Conservation (phyloP, 164 flowering plant species). For the Chimonanthus praecox region DNA sequence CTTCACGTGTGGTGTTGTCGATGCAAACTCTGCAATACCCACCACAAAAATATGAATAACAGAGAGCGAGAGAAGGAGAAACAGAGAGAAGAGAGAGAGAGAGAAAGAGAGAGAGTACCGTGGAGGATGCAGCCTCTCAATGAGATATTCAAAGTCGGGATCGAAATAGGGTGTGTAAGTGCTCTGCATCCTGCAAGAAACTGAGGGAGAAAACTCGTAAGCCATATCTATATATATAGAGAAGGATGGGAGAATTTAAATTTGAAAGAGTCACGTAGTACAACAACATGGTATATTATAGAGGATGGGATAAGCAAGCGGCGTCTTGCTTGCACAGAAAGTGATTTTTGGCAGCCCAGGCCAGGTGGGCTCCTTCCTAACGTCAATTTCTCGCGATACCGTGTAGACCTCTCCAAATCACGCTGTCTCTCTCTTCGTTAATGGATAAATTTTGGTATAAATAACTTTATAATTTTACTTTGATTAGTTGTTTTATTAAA, state of each 20-base stretch:
- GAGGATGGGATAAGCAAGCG: slow-evolving; percentile 2
- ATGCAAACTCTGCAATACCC: slow-evolving; percentile 60
- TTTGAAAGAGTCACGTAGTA: neutral
- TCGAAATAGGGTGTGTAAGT: slow-evolving; percentile 60
- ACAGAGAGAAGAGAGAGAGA: neutral
- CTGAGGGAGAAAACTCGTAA: neutral
- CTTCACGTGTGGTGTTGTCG: slow-evolving; percentile 63
- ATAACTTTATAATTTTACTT: too few species aligned
- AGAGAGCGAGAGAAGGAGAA: too few species aligned
- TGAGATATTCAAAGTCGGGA: slow-evolving; percentile 56
- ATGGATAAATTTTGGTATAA: too few species aligned
- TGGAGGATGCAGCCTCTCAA: slow-evolving; percentile 80
- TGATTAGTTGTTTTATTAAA: too few species aligned
- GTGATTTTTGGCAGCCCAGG: slow-evolving; percentile 2
- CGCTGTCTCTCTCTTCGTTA: too few species aligned
- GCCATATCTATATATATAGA: neutral
- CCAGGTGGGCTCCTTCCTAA: neutral
- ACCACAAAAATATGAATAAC: too few species aligned
- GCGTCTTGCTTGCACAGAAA: slow-evolving; percentile 7
- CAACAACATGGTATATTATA: neutral
- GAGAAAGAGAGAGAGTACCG: slow-evolving; percentile 31
- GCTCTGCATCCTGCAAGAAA: slow-evolving; percentile 29
- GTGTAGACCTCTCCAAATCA: too few species aligned
- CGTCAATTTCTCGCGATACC: neutral
- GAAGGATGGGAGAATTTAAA: neutral